Conservation (phyloP, 2,329 filamentous ascomycete genomes). For the Coniochaeta ligniaria region DNA sequence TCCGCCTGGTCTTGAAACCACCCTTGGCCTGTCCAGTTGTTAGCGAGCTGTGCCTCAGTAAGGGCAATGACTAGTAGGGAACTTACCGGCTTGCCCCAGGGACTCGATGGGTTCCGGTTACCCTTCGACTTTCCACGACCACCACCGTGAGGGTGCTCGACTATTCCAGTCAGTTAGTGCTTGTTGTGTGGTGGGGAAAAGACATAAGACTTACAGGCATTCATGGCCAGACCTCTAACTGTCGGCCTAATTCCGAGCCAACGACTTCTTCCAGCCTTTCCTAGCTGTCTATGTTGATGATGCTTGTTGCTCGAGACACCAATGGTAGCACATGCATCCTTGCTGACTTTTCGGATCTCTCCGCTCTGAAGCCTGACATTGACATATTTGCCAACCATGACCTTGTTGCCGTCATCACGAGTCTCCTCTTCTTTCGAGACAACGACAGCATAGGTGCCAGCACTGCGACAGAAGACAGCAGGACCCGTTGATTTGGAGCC, state of each 20-base stretch:
- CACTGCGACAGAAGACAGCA: conserved; percentile 89
- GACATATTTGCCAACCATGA: conserved; percentile 69
- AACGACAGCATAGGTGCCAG: conserved; percentile 84
- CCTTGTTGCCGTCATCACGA: conserved; percentile 48
- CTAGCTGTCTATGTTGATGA: conserved; percentile 82
- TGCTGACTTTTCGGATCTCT: conserved; percentile 82
- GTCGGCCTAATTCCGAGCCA: conserved; percentile 94
- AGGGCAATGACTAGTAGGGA: background rate
- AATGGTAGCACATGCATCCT: conserved; percentile 89
- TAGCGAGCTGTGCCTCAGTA: conserved; percentile 13
- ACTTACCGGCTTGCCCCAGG: conserved; percentile 92
- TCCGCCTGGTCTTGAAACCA: conserved; percentile 86
- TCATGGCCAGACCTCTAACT: conserved; percentile 97
- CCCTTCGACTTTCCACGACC: conserved; percentile 99
- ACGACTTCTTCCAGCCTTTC: conserved; percentile 88
- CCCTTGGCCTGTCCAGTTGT: conserved; percentile 56
- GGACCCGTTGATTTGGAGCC: conserved; percentile 66
- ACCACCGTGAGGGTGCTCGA: conserved; percentile 97
- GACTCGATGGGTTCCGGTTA: conserved; percentile 89
- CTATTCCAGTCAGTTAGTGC: conserved; percentile 26
- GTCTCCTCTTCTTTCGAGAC: conserved; percentile 81
- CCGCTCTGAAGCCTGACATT: conserved; percentile 85
- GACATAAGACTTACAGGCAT: conserved; percentile 60
- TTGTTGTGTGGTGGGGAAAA: background rate
- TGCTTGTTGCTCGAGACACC: conserved; percentile 91